A percentile compares a stretch with the other conserved stretches of the same genome.
Conservation (phyloP, 352 stramenopile species). For the Phytophthora kernoviae region DNA sequence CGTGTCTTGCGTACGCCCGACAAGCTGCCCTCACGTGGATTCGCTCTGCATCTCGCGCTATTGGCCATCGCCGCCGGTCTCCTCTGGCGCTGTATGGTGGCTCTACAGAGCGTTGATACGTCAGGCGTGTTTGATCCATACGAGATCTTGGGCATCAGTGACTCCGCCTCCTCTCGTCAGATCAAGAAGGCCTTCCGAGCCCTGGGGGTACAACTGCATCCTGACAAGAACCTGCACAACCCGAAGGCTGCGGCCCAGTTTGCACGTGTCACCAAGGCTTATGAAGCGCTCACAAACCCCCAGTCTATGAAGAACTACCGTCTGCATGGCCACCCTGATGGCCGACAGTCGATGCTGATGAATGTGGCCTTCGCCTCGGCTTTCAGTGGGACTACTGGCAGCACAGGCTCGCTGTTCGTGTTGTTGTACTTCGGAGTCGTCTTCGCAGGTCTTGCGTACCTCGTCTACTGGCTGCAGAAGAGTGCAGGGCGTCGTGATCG, state of each 20-base stretch:
- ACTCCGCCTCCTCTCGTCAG: slow-evolving; percentile 51
- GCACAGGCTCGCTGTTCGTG: slow-evolving; percentile 63
- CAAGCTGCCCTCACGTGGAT: slow-evolving; percentile 48
- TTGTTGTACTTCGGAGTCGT: slow-evolving; percentile 72
- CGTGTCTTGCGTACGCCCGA: slow-evolving; percentile 51
- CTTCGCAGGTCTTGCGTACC: slow-evolving; percentile 61
- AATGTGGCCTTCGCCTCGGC: slow-evolving; percentile 70
- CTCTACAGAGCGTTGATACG: slow-evolving; percentile 75
- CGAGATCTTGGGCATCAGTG: slow-evolving; percentile 78
- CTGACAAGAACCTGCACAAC: slow-evolving; percentile 82
- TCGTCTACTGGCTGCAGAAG: slow-evolving; percentile 68
- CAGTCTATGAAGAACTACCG: slow-evolving; percentile 77
- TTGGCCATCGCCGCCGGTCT: slow-evolving; percentile 52
- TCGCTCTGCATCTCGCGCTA: slow-evolving; percentile 54
- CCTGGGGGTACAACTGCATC: slow-evolving; percentile 72
- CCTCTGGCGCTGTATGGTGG: slow-evolving; percentile 55
- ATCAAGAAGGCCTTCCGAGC: slow-evolving; percentile 82
- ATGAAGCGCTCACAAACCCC: slow-evolving; percentile 83
- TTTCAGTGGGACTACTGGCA: slow-evolving; percentile 46
- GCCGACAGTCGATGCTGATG: slow-evolving; percentile 74
- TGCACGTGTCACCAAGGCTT: slow-evolving; percentile 80
- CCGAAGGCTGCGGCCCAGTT: slow-evolving; percentile 52
- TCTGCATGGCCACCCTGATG: slow-evolving; percentile 84
- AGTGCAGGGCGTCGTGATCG: slow-evolving; percentile 59
- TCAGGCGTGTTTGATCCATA: slow-evolving; percentile 86